Conservation (phyloP, 139 green algal genomes). For the Tetradesmus lagerheimii region DNA sequence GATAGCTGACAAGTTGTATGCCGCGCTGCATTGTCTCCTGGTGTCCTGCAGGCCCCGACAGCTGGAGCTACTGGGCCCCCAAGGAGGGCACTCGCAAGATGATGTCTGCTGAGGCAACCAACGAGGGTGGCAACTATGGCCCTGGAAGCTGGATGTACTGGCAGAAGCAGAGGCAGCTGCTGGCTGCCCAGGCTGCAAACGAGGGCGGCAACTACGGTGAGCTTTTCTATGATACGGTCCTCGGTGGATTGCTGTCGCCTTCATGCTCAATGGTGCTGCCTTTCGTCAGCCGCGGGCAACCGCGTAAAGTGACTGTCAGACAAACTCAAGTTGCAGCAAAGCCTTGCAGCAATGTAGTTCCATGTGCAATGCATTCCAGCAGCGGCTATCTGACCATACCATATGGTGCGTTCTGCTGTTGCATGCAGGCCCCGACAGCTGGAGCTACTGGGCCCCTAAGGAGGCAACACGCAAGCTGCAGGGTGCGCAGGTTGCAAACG, state of each 20-base stretch:
- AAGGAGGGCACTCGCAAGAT: neutral
- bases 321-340: no score
- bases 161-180: neutral
- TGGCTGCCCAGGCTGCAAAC: neutral
- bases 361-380: no score
- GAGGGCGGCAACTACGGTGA: conserved; percentile 7
- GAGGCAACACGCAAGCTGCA: neutral
- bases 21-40: neutral
- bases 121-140: neutral
- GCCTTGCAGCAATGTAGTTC: no score
- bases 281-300: no score
- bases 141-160: conserved; percentile 3
- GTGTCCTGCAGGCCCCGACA: neutral
- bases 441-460: no score
- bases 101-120: neutral
- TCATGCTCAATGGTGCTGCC: no score
- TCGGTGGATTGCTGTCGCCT: no score
- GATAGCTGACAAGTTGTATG: neutral
- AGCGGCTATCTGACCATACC: no score
- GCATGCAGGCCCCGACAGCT: no score
- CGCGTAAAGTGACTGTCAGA: no score
- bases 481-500: neutral
- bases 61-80: neutral
- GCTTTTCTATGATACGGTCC: no score
- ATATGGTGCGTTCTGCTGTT: no score